Percentiles rank a stretch among this genome's conserved stretches.
Evolutionary conservation across 345 rosid species (phyloP).

Genomic region (Sonneratia alba): DNA sequence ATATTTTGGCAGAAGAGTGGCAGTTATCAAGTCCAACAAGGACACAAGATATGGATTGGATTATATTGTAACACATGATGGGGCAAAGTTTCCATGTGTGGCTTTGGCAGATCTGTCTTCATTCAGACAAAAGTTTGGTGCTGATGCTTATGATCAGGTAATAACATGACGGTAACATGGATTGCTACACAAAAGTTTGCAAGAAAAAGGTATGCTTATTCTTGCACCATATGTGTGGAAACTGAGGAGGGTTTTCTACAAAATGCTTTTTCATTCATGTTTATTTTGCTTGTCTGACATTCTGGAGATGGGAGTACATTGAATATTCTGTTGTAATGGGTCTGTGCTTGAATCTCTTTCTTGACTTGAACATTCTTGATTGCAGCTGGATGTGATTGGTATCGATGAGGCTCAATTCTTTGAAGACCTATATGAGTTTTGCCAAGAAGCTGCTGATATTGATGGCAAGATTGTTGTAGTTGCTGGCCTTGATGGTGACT

Average conservation of each 20-base stretch:
- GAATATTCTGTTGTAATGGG: background rate
- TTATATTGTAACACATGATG: constrained; percentile 78
- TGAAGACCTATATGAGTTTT: constrained; percentile 73
- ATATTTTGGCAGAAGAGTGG: constrained; percentile 40
- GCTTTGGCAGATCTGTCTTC: constrained; percentile 44
- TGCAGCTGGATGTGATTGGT: constrained; percentile 84
- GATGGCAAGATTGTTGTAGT: constrained; percentile 73
- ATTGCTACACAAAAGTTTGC: background rate
- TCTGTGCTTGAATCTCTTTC: background rate
- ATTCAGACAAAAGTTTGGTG: constrained; percentile 48
- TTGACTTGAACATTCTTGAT: background rate
- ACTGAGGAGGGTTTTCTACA: too few relatives aligned
- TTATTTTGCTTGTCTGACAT: background rate
- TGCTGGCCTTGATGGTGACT: constrained; percentile 93
- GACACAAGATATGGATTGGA: constrained; percentile 66
- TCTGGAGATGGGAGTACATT: background rate
- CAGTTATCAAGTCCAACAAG: constrained; percentile 69
- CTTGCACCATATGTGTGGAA: background rate
- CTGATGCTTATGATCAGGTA: constrained; percentile 57
- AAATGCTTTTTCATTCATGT: too few relatives aligned
- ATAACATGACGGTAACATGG: constrained; percentile 3
- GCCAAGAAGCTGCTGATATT: constrained; percentile 74
- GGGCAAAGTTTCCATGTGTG: constrained; percentile 67
- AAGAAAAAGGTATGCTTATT: background rate
- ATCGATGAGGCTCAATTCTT: constrained; percentile 92